Evolutionary conservation across 176 grass and related monocot genomes (phyloP), one percentile per base, ranked within the genome.

Genomic region (Echinochloa phyllopogon): DNA sequence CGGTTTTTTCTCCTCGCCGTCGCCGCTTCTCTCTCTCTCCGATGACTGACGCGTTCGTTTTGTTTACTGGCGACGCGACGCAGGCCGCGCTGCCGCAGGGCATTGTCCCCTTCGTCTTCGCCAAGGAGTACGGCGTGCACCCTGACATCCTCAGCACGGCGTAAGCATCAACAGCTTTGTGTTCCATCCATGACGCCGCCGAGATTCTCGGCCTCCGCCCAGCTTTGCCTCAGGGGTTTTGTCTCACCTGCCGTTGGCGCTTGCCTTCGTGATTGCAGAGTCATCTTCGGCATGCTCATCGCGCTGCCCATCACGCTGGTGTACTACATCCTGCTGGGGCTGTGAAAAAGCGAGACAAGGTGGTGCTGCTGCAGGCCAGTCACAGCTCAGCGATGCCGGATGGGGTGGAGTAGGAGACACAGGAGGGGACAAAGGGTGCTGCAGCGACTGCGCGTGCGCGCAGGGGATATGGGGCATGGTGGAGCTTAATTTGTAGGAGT

Each of bases 111-210:
- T 97, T 97, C 88, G 92, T 97, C 62, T 97, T 94, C 80, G 95
- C 95, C 79, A 97, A 97, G 86, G 95, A 97, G 92, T 97, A 97
- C 95, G 92, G 94, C 86, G 81, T 97, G 88, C 95, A 97, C 87
- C 95, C 95, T 77, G 92, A 91, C 92, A 97, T 97, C 62, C 92
- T 97, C 73, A 97, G 95, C 90, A 97, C 95, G 60, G 95, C 88
- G 95, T 97, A 86, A 91, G 94, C 75, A 16, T 43, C 18, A 1
- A 0, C 74, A 58, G 14, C 57, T 18, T 79, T 42, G 20, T 59
- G 20, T 39, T 75, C 48, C 29, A 21, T 55, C 67, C 38, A 37
- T 13, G 13, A 33, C 29, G 29, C 29, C 29, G 29, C 29, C 29
- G 55, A 58, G 80, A 75, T 72, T 72, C 70, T 21, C 29, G 61